These are phyloP conservation scores for Phytophthora quininea DNA, from an alignment of 352 stramenopile genomes.

Conservation along the genomic window DNA sequence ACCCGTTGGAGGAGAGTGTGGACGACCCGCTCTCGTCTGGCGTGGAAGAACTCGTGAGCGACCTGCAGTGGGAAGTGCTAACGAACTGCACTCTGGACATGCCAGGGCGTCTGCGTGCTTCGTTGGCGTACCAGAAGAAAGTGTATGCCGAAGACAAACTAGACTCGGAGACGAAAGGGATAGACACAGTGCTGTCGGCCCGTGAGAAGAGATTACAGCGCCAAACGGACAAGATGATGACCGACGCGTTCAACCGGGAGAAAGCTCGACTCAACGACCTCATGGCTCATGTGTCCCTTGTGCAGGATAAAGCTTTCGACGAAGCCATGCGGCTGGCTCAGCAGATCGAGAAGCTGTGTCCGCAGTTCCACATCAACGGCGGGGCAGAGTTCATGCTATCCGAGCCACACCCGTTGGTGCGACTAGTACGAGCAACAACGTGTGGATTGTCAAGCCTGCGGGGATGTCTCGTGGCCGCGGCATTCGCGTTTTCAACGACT, in stretches of 20 bases:
- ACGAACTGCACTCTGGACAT: conserved; percentile 52
- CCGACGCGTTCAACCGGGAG: conserved; percentile 58
- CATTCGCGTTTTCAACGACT: conserved; percentile 90
- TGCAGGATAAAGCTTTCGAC: conserved; percentile 28
- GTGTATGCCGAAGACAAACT: conserved; percentile 50
- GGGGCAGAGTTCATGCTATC: conserved; percentile 38
- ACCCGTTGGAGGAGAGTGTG: conserved; percentile 67
- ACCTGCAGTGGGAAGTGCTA: conserved; percentile 82
- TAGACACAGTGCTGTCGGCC: conserved; percentile 55
- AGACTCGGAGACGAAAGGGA: conserved; percentile 23
- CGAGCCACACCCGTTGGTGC: conserved; percentile 8
- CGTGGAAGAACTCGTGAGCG: conserved; percentile 62
- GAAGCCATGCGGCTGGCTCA: conserved; percentile 40
- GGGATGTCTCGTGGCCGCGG: conserved; percentile 84
- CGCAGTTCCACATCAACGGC: conserved; percentile 82
- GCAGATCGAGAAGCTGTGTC: conserved; percentile 49
- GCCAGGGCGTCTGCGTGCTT: conserved; percentile 52
- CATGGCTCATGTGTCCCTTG: conserved; percentile 41
- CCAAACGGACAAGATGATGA: conserved; percentile 38
- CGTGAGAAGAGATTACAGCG: conserved; percentile 60
- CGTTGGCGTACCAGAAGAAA: conserved; percentile 62
- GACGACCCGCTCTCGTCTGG: conserved; percentile 39
- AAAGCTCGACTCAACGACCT: conserved; percentile 61
- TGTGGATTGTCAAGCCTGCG: conserved; percentile 95
- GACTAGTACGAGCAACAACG: conserved; percentile 62